A percentile compares a stretch with the other conserved stretches of the same genome.
Evolutionary conservation across 2,329 filamentous ascomycete genomes (phyloP).

Genomic region (Pseudogymnoascus verrucosus): DNA sequence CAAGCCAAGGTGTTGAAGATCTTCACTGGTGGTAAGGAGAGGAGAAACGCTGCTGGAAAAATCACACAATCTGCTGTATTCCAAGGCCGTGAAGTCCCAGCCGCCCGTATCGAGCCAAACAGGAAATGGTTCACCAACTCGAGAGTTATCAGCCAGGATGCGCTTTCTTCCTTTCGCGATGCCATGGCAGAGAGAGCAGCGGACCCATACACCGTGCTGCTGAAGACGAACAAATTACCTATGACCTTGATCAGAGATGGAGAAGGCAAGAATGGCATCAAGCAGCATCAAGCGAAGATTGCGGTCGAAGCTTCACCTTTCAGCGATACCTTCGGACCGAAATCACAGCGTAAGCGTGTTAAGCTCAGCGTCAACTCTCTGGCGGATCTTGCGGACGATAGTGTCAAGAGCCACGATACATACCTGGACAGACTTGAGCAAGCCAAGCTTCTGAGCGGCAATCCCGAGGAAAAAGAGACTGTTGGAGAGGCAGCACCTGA

Average conservation of each 20-base stretch:
- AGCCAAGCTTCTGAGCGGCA: constrained; percentile 66
- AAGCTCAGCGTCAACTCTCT: constrained; percentile 81
- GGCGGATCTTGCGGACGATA: constrained; percentile 71
- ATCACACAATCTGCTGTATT: constrained; percentile 77
- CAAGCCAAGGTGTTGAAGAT: constrained; percentile 84
- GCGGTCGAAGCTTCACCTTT: constrained; percentile 83
- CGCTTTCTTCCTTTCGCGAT: constrained; percentile 76
- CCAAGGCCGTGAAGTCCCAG: constrained; percentile 74
- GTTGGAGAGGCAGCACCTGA: constrained; percentile 33
- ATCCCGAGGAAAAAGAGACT: constrained; percentile 41
- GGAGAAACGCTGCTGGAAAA: constrained; percentile 74
- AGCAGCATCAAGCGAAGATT: constrained; percentile 92
- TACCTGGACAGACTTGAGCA: constrained; percentile 78
- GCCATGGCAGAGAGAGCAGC: constrained; percentile 85
- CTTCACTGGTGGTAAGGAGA: constrained; percentile 77
- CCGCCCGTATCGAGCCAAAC: constrained; percentile 87
- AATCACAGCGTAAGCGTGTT: constrained; percentile 84
- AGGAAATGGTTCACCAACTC: constrained; percentile 98
- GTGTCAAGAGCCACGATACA: constrained; percentile 69
- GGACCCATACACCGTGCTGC: constrained; percentile 87
- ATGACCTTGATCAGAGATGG: constrained; percentile 87
- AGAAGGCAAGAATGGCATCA: constrained; percentile 70
- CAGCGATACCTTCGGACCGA: constrained; percentile 83
- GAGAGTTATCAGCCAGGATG: constrained; percentile 79
- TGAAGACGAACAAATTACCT: constrained; percentile 94